Evolutionary conservation across 1,284 basidiomycete genomes (phyloP), one percentile per base, ranked within the genome.

Genomic region (Malassezia psittaci): DNA sequence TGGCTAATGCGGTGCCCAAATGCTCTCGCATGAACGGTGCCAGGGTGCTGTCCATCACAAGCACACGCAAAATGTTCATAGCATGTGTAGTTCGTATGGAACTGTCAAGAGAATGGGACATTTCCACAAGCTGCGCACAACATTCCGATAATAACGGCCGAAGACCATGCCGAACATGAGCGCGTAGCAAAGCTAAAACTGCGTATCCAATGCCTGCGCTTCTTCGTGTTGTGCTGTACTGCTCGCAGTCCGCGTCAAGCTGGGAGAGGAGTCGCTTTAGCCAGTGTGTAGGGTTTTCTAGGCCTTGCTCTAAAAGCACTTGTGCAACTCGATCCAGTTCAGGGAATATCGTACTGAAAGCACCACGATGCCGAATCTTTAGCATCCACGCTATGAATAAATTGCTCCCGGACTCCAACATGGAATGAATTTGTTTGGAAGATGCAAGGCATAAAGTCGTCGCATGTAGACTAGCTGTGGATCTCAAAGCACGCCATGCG

Each of bases 401-500:
- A 16, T 57, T 61, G 24, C 70, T 75, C 12, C 72, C 65, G 13
- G 47, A 16, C 16, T 34, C 45, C 18, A 9, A 16, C 18, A 65
- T 59, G 2, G 68, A 68, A 0, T 66, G 60, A 7, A 18, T 21
- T 13, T 16, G 9, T 5, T 15, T 19, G 39, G 9, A 16, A 21
- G 39, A 15, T 2, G 64, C 48, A 18, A 24, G 54, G n/a, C 18
- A 19, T 5, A 74, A 60, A 4, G 74, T 57, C 2, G 61, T 60
- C 15, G 72, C 69, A 18, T 74, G 61, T n/a, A 76, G 60, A 11
- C 69, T 70, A 16, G 73, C 65, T 9, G 72, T 70, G 51, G 76
- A 75, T 55, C 75, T 75, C 63, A 76, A 71, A 34, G 73, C 71
- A 32, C 75, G 57, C 75, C 75, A 76, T 12, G 67, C 69, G 40